Percentiles rank a stretch among this genome's conserved stretches.
Evolutionary conservation across 2,329 filamentous ascomycete species (phyloP).

Genomic region (Phyllosticta ampelicida): DNA sequence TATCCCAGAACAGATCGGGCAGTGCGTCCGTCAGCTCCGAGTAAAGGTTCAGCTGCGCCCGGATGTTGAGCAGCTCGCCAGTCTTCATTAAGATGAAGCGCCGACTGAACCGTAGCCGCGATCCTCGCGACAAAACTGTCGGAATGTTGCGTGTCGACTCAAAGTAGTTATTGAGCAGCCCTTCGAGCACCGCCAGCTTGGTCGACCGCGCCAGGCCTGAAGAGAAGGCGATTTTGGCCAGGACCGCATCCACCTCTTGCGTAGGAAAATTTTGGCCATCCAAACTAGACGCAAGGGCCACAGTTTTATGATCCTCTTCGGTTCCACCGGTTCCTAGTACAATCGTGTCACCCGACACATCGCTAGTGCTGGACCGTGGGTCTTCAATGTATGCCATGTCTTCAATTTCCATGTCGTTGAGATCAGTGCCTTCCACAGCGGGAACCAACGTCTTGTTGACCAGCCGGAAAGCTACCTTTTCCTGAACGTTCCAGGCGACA

Average conservation of each 20-base stretch:
- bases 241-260: slow-evolving; percentile 48
- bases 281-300: slow-evolving; percentile 11
- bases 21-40: slow-evolving; percentile 91
- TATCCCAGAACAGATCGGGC: slow-evolving; percentile 96
- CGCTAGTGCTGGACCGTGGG: slow-evolving; percentile 57
- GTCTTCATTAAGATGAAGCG: slow-evolving; percentile 86
- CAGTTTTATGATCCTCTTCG: slow-evolving; percentile 12
- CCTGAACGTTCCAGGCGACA: slow-evolving; percentile 80
- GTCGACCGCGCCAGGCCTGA: slow-evolving; percentile 87
- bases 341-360: slow-evolving; percentile 78
- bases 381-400: slow-evolving; percentile 83
- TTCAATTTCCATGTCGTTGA: slow-evolving; percentile 67
- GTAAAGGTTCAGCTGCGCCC: slow-evolving; percentile 91
- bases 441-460: slow-evolving; percentile 62
- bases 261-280: slow-evolving; percentile 1
- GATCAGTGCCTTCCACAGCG: slow-evolving; percentile 65
- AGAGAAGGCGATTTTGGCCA: slow-evolving; percentile 94
- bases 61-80: slow-evolving; percentile 77
- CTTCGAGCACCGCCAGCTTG: slow-evolving; percentile 86
- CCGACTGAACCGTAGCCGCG: slow-evolving; percentile 47
- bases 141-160: slow-evolving; percentile 77
- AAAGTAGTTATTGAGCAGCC: slow-evolving; percentile 71
- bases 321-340: slow-evolving; percentile 68
- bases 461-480: slow-evolving; percentile 58
- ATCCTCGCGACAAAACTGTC: slow-evolving; percentile 59